Evolutionary conservation across 1,284 basidiomycete genomes (phyloP), one percentile per base, ranked within the genome.

Genomic region (Coriolopsis trogii): DNA sequence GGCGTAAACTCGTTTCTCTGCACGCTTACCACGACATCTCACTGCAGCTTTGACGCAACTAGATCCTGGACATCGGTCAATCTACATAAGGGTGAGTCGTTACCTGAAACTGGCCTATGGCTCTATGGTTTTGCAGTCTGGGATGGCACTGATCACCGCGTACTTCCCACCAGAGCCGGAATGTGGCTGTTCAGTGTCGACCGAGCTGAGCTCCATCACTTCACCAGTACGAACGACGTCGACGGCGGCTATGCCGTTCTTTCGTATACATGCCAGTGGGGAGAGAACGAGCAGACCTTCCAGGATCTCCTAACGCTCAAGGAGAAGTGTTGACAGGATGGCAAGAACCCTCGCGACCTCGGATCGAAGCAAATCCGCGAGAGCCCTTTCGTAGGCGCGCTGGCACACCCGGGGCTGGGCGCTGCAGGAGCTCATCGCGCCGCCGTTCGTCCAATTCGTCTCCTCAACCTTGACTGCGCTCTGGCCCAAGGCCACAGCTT

Each of bases 351-450:
- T 15, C 48, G 48, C 6, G 41, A 50, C 16, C 13, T 25, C 21
- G 20, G 20, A 12, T 40, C 48, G 7, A n/a, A 30, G 3, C 43
- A 50, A 41, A 40, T 50, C 21, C 41, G 48, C 13, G 4, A 41
- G 3, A n/a, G 25, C 15, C 43, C 41, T 20, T 6, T 43, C 26
- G 31, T 49, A 7, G n/a, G 34, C 31, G 4, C 41, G 48, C 9
- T 49, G 47, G 47, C 47, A 49, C 30, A 36, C 23, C 3, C 46
- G 46, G n/a, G n/a, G n/a, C n/a, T n/a, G n/a, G n/a, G n/a, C n/a
- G n/a, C n/a, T n/a, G n/a, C 46, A 41, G 39, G 41, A 49, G 25
- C 47, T 49, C 30, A 42, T 49, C 33, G 47, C 47, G 3, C 47
- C 47, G 4, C 6, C 20, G 2, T n/a, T 2, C 9, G 36, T 50